Base-by-base conservation (phyloP, 805 yeast species). In the Kregervanrija fluxuum region DNA sequence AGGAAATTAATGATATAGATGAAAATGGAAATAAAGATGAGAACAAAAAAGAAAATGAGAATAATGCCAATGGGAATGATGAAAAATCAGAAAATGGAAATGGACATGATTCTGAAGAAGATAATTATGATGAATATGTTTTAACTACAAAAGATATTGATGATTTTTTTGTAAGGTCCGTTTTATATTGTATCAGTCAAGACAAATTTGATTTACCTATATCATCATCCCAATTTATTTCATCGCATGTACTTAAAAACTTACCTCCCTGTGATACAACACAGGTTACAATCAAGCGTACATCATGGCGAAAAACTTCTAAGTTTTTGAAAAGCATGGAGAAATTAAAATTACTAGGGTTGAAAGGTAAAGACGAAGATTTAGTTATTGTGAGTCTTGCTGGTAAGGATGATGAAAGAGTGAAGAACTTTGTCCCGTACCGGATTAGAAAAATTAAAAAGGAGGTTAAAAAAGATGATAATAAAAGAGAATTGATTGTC, bases 281-380 rank as follows among this genome's bases (percentile, higher is more conserved):
- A 28, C 63, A 65, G 41, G 74, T 81, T 35, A 80, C 75, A 52
- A 74, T 85, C 47, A 90, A 89, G 62, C 83, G 79, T 56, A 80
- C 96, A 0, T 77, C 89, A 3, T 91, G 95, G 95, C 89, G 85
- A 62, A 91, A 91, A 57, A 79, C 91, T 4, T 75, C 89, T 11
- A 90, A 89, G 60, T 88, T 82, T 56, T 65, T 91, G 44, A 91
- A 88, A 57, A 80, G 85, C 6, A 87, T 90, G 81, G 96, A 86
- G 52, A 91, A 88, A 59, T 71, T 73, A 37, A 78, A 79, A 1
- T 75, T 81, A 44, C 48, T 93, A 16, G 79, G 79, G 45, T 60
- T 82, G 22, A 87, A 89, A 53, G 97, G 95, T 8, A 85, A 87
- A 56, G 93, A 82, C 34, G 96, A 90, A 47, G 95, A 85, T 55